Evolutionary conservation across 805 yeast genomes (phyloP), one percentile per base, ranked within the genome.

Genomic region (Grigorovia humatica): DNA sequence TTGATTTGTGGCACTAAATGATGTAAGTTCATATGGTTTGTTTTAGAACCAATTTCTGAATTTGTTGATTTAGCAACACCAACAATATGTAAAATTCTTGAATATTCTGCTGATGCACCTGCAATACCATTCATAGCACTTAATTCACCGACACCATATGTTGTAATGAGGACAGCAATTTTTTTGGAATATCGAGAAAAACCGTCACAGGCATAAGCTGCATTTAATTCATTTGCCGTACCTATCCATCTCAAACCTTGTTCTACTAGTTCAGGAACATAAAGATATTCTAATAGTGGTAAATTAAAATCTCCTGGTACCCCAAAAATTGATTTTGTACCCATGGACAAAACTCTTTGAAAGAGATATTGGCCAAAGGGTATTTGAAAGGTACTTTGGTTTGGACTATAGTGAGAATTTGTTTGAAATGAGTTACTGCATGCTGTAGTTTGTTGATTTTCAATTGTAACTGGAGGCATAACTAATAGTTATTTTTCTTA

Each of bases 151-250:
- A 88, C 96, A 48, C 96, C 96, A 67, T 75, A 86, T 4, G 96
- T 88, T 3, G 74, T 69, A 51, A 79, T 67, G 43, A 80, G 66
- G 19, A 81, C 88, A 50, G 88, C 87, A 7, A 85, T 76, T n/a
- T 79, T 76, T 48, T 75, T 72, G 30, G 82, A 74, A 44, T 73
- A 72, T 54, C 91, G 76, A 18, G 93, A 80, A 61, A 87, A 90
- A 5, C 96, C 97, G 66, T 90, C 96, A 8, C 91, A 90, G 6
- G 93, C 82, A 64, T 90, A 89, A 9, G 95, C 93, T 3, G 93
- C 83, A 63, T 89, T 90, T 56, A 89, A 74, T 70, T 89, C 97
- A 63, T 89, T 89, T 71, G 96, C 87, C 54, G 81, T 80, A 23
- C 96, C 96, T 47, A 86, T 74, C 87, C 95, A 88, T 50, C 79